phyloP scores from a whole-genome alignment of 2,329 filamentous ascomycete species.

The Keithomyces neogunnii region DNA sequence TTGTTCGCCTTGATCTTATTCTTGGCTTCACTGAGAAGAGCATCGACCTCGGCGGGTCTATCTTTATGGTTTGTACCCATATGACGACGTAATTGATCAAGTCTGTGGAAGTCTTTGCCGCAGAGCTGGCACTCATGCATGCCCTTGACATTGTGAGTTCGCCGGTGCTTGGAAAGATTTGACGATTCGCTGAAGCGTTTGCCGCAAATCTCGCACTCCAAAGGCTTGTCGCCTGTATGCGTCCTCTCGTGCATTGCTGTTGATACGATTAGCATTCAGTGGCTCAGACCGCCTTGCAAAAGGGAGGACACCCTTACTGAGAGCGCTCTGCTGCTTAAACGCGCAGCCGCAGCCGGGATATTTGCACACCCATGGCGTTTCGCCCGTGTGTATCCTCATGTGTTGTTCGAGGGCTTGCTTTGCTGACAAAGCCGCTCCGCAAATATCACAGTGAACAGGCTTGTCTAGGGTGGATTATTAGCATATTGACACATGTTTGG shows the following conservation, averaged over 20 bases:
- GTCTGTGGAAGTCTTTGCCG: constrained; percentile 47
- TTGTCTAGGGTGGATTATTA: constrained; percentile 36
- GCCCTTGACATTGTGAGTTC: constrained; percentile 48
- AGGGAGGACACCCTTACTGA: constrained; percentile 39
- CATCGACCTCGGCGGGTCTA: constrained; percentile 12
- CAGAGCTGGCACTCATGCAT: constrained; percentile 45
- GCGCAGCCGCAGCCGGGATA: constrained; percentile 41
- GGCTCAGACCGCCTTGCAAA: not conserved
- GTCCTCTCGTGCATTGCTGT: constrained; percentile 59
- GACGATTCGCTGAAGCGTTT: constrained; percentile 57
- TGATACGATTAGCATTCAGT: constrained; percentile 9
- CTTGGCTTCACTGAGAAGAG: constrained; percentile 10
- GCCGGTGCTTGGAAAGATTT: constrained; percentile 57
- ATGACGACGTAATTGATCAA: constrained; percentile 54
- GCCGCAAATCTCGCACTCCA: constrained; percentile 49
- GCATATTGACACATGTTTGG: too few relatives aligned
- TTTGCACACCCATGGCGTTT: constrained; percentile 53
- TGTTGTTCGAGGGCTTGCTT: constrained; percentile 62
- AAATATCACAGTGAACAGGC: constrained; percentile 47
- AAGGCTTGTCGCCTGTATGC: constrained; percentile 57
- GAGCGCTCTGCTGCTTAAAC: constrained; percentile 59
- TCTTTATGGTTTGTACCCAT: constrained; percentile 26
- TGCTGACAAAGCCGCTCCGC: constrained; percentile 52
- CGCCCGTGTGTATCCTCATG: constrained; percentile 56
- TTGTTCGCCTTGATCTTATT: constrained; percentile 7